phyloP scores from a whole-genome alignment of 2,329 filamentous ascomycete genomes.

The Arthrobotrys sinensis region DNA sequence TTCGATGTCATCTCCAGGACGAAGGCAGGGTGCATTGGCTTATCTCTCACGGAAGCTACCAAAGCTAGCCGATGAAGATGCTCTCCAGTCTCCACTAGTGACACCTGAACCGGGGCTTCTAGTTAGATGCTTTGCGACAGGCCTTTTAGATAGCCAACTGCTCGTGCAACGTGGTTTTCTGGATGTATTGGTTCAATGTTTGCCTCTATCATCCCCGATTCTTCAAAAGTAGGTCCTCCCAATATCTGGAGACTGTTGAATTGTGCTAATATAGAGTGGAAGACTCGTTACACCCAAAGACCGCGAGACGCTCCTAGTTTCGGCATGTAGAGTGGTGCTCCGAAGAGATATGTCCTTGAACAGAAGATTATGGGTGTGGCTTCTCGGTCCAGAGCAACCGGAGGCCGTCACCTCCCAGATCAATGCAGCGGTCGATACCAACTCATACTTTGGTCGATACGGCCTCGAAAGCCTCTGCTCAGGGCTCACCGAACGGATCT shows the following conservation, averaged over 20 bases:
- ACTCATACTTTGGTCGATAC: constrained; percentile 85
- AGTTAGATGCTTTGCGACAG: constrained; percentile 91
- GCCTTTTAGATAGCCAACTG: constrained; percentile 86
- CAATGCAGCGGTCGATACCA: constrained; percentile 69
- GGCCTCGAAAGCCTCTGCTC: constrained; percentile 81
- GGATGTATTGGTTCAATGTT: constrained; percentile 89
- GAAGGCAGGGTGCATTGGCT: constrained; percentile 87
- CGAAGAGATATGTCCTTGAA: constrained; percentile 98
- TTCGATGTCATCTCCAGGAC: constrained; percentile 87
- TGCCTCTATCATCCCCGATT: constrained; percentile 86
- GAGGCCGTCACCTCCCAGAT: constrained; percentile 64
- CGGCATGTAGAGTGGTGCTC: constrained; percentile 88
- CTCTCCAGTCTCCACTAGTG: constrained; percentile 76
- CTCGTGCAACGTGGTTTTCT: constrained; percentile 95
- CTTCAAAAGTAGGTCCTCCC: constrained; percentile 78
- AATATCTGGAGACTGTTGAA: not conserved
- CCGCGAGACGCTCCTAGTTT: constrained; percentile 83
- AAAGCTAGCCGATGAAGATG: constrained; percentile 72
- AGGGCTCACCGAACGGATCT: constrained; percentile 84
- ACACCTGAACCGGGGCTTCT: constrained; percentile 92
- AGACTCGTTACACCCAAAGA: constrained; percentile 75
- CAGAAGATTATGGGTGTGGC: constrained; percentile 94
- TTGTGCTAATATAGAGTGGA: constrained; percentile 4
- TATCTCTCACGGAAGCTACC: constrained; percentile 87
- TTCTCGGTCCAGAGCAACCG: constrained; percentile 80